Evolutionary conservation across 768 basidiomycete species (phyloP), one percentile per base, ranked within the genome.

Genomic region (Lactarius sanguifluus): DNA sequence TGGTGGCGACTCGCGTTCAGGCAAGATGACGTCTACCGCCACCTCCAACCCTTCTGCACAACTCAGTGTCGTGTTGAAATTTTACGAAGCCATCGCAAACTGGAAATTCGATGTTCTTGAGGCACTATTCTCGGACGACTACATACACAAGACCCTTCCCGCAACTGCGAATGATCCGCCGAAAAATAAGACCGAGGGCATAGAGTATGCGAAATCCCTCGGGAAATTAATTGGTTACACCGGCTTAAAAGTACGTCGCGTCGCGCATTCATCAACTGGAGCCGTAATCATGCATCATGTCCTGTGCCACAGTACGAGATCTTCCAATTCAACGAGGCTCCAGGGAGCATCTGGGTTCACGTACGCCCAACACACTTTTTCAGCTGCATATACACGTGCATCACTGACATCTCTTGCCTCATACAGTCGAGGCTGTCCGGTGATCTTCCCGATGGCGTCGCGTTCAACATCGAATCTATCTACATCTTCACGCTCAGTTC

Each of bases 401-500:
- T 52, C 50, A 34, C 38, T 59, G 28, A 64, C 57, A 18, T n/a
- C 25, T 34, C 13, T 40, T 54, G 45, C 8, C 18, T 32, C 18
- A 38, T 38, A 32, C 36, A 66, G 65, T 58, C 65, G 16, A 57
- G 55, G 32, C 32, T 66, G 12, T 38, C 36, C 23, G 34, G 52
- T 15, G 40, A 62, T 8, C 12, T 20, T 25, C 43, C 43, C 7
- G 32, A 40, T 34, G 59, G 52, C 16, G 5, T 15, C 13, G 8
- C 16, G 15, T 64, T 64, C 62, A 18, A 7, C 58, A 59, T 6
- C 41, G 66, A 66, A 40, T 57, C 65, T 5, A 40, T 66, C 2
- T 62, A 58, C 61, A 62, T 66, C 28, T 66, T 66, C 56, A 50
- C 65, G 45, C 47, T 67, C 52, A 56, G 43, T 36, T 54, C 62